Evolutionary conservation across 2,329 filamentous ascomycete genomes (phyloP).

Genomic region (Grosmannia clavigera): DNA sequence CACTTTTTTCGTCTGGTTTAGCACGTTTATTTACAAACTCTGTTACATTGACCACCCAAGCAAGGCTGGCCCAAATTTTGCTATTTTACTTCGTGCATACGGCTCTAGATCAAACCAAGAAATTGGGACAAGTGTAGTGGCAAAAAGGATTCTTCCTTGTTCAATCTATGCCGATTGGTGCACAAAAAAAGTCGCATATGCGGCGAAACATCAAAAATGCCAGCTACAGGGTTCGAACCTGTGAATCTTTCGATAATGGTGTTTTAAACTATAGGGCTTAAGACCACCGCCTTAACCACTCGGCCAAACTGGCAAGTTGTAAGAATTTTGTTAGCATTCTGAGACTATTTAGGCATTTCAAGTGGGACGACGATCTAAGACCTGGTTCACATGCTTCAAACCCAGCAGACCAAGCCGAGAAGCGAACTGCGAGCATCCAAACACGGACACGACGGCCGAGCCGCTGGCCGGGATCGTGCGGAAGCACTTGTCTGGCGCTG

Average conservation of each 20-base stretch:
- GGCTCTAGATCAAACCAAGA: no score
- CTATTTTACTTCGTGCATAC: no score
- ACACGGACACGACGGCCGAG: background rate
- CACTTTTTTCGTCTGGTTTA: background rate
- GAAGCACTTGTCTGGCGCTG: background rate
- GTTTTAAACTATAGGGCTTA: slow-evolving; percentile 8
- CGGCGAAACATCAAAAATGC: slow-evolving; percentile 2
- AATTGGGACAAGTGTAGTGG: no score
- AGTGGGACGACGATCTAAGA: background rate
- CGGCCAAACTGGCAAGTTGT: slow-evolving; percentile 10
- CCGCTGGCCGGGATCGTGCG: background rate
- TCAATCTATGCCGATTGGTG: background rate
- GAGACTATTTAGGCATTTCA: background rate
- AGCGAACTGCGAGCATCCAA: background rate
- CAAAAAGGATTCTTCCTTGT: no score
- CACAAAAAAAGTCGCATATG: background rate
- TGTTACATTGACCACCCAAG: no score
- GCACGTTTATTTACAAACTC: no score
- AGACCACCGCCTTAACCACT: slow-evolving; percentile 13
- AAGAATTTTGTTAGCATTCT: slow-evolving; percentile 4
- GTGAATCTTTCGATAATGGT: slow-evolving; percentile 13
- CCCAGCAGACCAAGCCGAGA: background rate
- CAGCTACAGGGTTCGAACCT: slow-evolving; percentile 13
- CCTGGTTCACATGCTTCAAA: background rate
- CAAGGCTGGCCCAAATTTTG: no score